These are phyloP conservation scores for Tricholomella constricta DNA, from an alignment of 768 basidiomycete species.

Conservation along the genomic window DNA sequence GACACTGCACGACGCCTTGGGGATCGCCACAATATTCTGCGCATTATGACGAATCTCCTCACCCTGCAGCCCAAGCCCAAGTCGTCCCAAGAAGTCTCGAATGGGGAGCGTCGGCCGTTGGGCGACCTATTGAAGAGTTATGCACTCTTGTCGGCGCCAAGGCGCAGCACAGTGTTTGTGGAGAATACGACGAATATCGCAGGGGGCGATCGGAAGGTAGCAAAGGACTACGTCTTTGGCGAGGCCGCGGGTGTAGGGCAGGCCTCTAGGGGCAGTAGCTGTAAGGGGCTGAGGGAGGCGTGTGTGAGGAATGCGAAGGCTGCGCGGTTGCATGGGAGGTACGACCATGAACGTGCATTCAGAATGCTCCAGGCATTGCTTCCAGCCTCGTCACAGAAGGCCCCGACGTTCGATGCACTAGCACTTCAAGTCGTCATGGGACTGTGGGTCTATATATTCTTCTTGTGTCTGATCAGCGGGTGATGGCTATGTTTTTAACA, in stretches of 20 bases:
- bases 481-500: slow-evolving; percentile 17
- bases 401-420: slow-evolving; percentile 29
- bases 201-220: slow-evolving; percentile 57
- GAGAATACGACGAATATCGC: slow-evolving; percentile 52
- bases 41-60: slow-evolving; percentile 77
- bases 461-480: slow-evolving; percentile 3
- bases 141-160: slow-evolving; percentile 41
- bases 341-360: slow-evolving; percentile 74
- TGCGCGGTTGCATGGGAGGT: slow-evolving; percentile 60
- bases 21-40: slow-evolving; percentile 60
- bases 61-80: slow-evolving; percentile 53
- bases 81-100: slow-evolving; percentile 38
- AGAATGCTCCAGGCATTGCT: slow-evolving; percentile 55
- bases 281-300: slow-evolving; percentile 41
- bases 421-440: slow-evolving; percentile 43
- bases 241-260: slow-evolving; percentile 23
- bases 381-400: slow-evolving; percentile 21
- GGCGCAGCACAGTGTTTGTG: slow-evolving; percentile 63
- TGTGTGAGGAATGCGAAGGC: slow-evolving; percentile 62
- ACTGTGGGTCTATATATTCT: slow-evolving; percentile 42
- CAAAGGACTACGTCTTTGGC: slow-evolving; percentile 59
- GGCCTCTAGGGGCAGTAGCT: neutral
- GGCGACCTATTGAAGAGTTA: slow-evolving; percentile 44
- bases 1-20: slow-evolving; percentile 44
- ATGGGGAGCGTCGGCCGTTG: slow-evolving; percentile 36